Base-by-base conservation (phyloP, 2,329 filamentous ascomycete genomes). In the Hypoxylon sp. region DNA sequence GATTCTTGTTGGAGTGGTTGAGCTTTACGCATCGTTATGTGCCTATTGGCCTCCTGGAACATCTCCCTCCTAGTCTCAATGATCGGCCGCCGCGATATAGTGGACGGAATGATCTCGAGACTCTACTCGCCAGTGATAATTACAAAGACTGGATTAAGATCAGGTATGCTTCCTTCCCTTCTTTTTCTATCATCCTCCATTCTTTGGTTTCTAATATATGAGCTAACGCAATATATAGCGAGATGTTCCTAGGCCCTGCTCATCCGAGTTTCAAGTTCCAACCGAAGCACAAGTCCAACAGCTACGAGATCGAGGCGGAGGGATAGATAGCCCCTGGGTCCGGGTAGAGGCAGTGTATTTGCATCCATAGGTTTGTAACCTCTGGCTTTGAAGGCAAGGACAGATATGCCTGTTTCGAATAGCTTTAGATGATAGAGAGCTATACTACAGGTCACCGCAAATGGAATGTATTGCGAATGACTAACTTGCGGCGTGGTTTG, bases 131-230 rank as follows among this genome's bases (percentile, higher is more conserved):
- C 13, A 98, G 94, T 81, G 89, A 89, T 71, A 94, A 98, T 81
- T 98, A 97, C 83, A 92, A 91, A 82, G 96, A 99, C 81, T 99
- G 96, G 96, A 94, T 99, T 80, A 98, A 97, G 85, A 97, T 99
- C 76, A 97, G 91, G 94, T 96, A 88, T 80, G 89, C 85, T 65
- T 60, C 64, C 49, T 49, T 22, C 50, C 58, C 17, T 33, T 40
- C 20, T 31, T 4, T 25, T 22, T 22, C 8, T 25, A 14, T 22
- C 6, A 11, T 10, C 14, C 27, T 5, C 10, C 58, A 42, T 57
- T 44, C 55, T 17, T 58, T 51, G 31, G 37, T 30, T 4, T 13
- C 7, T 14, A 54, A 1, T 4, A 10, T 40, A 22, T 11, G 50
- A 35, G 25, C 57, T 63, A 65, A 58, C 63, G 70, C 51, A 10